phyloP scores from a whole-genome alignment of 2,329 filamentous ascomycete genomes.

The Verticillium albo-atrum region DNA sequence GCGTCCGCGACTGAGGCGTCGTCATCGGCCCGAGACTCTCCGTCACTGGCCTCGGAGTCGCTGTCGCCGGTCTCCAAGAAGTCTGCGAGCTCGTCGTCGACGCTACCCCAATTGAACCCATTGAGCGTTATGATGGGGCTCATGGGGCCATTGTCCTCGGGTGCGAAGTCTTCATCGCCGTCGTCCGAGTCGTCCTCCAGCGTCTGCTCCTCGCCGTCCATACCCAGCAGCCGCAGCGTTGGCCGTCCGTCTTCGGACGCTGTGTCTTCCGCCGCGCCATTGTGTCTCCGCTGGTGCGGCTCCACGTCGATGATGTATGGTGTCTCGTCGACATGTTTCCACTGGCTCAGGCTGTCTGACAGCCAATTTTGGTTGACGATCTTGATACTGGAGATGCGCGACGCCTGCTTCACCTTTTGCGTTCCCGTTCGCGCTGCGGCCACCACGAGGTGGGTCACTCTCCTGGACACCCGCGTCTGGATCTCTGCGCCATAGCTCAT shows the following conservation, averaged over 20 bases:
- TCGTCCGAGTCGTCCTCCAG: constrained; percentile 27
- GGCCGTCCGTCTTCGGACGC: constrained; percentile 17
- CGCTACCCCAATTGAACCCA: constrained; percentile 56
- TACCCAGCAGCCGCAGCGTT: constrained; percentile 16
- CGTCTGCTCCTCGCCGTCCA: neutral
- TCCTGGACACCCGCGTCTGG: constrained; percentile 50
- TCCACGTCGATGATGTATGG: constrained; percentile 76
- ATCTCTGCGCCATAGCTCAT: constrained; percentile 76
- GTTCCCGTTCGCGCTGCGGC: constrained; percentile 71
- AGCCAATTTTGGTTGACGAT: constrained; percentile 94
- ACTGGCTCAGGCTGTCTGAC: constrained; percentile 75
- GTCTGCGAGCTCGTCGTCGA: constrained; percentile 70
- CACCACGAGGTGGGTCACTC: constrained; percentile 71
- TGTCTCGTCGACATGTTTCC: constrained; percentile 73
- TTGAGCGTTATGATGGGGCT: constrained; percentile 52
- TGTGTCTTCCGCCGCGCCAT: constrained; percentile 21
- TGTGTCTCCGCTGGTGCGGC: constrained; percentile 54
- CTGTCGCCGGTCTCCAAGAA: constrained; percentile 62
- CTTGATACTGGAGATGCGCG: constrained; percentile 73
- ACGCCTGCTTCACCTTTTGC: constrained; percentile 85
- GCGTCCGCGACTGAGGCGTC: constrained; percentile 14
- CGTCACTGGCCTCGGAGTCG: constrained; percentile 33
- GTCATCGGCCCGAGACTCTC: constrained; percentile 15
- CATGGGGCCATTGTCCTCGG: constrained; percentile 40
- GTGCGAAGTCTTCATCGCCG: constrained; percentile 44